Conservation (phyloP, 306 rosid genomes). For the Quercus wislizeni region DNA sequence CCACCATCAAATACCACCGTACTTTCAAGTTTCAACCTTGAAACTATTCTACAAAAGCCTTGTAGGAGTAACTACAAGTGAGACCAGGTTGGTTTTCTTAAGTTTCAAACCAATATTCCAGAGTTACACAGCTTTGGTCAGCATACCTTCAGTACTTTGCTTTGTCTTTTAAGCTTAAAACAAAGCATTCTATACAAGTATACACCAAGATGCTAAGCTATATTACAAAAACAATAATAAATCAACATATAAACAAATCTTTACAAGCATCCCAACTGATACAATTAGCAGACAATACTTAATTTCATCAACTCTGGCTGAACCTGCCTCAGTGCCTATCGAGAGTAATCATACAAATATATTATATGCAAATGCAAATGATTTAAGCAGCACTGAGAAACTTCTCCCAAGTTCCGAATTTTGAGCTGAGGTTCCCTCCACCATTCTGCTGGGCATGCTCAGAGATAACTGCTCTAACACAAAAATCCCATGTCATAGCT, state of each 20-base stretch:
- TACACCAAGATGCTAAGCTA: neutral
- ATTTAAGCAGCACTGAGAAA: slow-evolving; percentile 10
- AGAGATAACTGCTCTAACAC: slow-evolving; percentile 34
- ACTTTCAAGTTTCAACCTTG: too few relatives aligned
- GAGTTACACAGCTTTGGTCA: too few relatives aligned
- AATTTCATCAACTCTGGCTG: neutral
- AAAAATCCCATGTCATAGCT: slow-evolving; percentile 43
- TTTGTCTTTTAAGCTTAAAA: too few relatives aligned
- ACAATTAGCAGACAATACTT: neutral
- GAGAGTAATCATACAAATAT: neutral
- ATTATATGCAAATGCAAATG: neutral
- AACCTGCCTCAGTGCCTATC: neutral
- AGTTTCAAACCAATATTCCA: too few relatives aligned
- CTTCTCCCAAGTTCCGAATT: slow-evolving; percentile 40
- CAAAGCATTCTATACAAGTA: too few relatives aligned
- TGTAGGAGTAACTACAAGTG: too few relatives aligned
- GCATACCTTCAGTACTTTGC: too few relatives aligned
- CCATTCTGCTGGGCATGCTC: slow-evolving; percentile 43
- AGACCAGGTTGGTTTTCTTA: too few relatives aligned
- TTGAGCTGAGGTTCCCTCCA: slow-evolving; percentile 54
- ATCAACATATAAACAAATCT: neutral
- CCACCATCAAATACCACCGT: too few relatives aligned
- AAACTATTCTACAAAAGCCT: too few relatives aligned
- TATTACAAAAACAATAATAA: neutral
- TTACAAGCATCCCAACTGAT: neutral